Evolutionary conservation across 768 basidiomycete genomes (phyloP), one percentile per base, ranked within the genome.

Genomic region (Boletus tomentosulus): DNA sequence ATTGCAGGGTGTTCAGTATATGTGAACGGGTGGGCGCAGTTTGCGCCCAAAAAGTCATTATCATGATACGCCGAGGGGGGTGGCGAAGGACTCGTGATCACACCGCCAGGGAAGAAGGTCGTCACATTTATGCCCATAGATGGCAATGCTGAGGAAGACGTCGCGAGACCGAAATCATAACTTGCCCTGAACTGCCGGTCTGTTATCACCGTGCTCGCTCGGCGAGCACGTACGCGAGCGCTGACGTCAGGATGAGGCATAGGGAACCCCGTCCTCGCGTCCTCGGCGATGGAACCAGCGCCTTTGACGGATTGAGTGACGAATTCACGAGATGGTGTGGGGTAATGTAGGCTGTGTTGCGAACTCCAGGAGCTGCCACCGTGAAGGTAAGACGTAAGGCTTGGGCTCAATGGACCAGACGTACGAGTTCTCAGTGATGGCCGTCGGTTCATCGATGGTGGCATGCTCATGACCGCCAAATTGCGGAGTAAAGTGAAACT

Each of bases 371-470:
- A 48, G 52, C 66, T 67, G 66, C 63, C 61, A 60, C 57, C 45
- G 6, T 24, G 30, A 38, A 65, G 63, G 65, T 66, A 62, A 66
- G 66, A 16, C 57, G 33, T 39, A 55, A 51, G 51, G 45, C 19
- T 56, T 50, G 56, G 43, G 44, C 27, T 49, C 51, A 39, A 55
- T 37, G 30, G 31, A 49, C 39, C 44, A 53, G 34, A 60, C 65
- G 48, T 67, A 66, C 65, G 61, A 27, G 42, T 60, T 58, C 50
- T 63, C 66, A 4, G 12, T 65, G 61, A 66, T 66, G 66, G 58
- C 58, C 58, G 63, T 63, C 57, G 65, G 57, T 51, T 66, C 62
- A 33, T 66, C 66, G 48, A 48, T 34, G 47, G 44, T 19, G 48
- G 33, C 58, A 46, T 50, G 56, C 37, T 51, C 62, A 51, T 54